These are phyloP conservation scores for Voacanga thouarsii DNA, from an alignment of 257 asterid species.

Conservation along the genomic window DNA sequence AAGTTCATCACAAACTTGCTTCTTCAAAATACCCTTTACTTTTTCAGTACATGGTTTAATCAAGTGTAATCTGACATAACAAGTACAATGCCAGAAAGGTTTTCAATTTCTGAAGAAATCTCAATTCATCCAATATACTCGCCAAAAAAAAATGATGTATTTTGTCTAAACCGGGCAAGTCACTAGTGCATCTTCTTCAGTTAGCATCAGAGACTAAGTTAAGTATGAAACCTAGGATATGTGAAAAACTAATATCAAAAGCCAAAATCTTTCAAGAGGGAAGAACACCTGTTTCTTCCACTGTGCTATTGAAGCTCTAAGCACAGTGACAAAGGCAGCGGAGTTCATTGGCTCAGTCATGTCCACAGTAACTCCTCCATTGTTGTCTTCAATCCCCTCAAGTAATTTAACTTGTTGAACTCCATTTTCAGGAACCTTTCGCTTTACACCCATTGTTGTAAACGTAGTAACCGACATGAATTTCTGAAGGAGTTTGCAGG, in stretches of 20 bases:
- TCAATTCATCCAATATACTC: too few relatives aligned
- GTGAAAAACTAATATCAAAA: too few relatives aligned
- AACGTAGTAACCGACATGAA: neutral
- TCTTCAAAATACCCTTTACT: neutral
- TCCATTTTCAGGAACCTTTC: neutral
- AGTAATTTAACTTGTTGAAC: neutral
- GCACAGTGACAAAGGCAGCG: neutral
- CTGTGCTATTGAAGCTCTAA: slow-evolving; percentile 2
- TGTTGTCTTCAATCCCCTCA: slow-evolving; percentile 20
- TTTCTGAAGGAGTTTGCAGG: neutral
- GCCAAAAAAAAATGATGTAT: too few relatives aligned
- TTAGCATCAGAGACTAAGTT: too few relatives aligned
- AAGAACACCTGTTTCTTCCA: slow-evolving; percentile 13
- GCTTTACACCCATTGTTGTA: neutral
- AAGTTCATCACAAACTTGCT: neutral
- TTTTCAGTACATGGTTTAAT: neutral
- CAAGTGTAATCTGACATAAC: neutral
- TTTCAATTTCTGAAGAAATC: too few relatives aligned
- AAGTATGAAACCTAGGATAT: too few relatives aligned
- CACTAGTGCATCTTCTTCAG: too few relatives aligned
- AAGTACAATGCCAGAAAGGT: too few relatives aligned
- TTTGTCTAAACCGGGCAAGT: too few relatives aligned
- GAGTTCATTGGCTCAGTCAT: slow-evolving; percentile 20
- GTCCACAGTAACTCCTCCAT: slow-evolving; percentile 16
- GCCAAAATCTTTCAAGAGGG: neutral